Evolutionary conservation across 305 asterid species (phyloP).

Genomic region (Fraxinus latifolia): DNA sequence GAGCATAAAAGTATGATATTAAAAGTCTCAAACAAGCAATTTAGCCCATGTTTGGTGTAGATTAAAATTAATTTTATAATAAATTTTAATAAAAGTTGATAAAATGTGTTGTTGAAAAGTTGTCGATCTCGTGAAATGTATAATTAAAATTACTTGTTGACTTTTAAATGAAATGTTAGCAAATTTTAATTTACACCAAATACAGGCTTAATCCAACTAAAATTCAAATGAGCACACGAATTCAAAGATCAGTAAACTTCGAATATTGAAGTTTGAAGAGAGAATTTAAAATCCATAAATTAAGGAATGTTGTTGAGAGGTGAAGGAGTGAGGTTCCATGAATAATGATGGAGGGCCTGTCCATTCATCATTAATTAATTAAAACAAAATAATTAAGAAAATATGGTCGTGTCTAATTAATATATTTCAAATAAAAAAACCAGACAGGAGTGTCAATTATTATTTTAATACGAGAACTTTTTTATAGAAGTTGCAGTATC

Average conservation of each 20-base stretch:
- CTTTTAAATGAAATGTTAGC: no score
- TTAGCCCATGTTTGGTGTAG: not conserved
- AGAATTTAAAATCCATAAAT: not conserved
- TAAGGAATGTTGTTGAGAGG: not conserved
- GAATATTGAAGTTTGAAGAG: not conserved
- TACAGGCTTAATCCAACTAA: not conserved
- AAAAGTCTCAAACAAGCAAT: not conserved
- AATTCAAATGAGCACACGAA: no score
- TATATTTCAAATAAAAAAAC: constrained; percentile 17
- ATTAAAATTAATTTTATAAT: no score
- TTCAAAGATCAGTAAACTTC: no score
- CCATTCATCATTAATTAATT: constrained; percentile 24
- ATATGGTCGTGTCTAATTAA: constrained; percentile 9
- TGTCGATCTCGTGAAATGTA: no score
- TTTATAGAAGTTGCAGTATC: constrained; percentile 49
- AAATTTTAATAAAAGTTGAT: no score
- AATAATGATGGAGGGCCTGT: constrained; percentile 42
- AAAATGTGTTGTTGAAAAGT: no score
- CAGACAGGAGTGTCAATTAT: constrained; percentile 19
- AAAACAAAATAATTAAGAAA: not conserved
- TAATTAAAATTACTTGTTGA: no score
- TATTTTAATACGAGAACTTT: constrained; percentile 34
- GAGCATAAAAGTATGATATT: not conserved
- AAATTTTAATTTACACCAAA: not conserved
- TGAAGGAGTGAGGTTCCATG: constrained; percentile 26